Evolutionary conservation across 306 rosid species (phyloP), one percentile per base, ranked within the genome.

Genomic region (Rosa persica): DNA sequence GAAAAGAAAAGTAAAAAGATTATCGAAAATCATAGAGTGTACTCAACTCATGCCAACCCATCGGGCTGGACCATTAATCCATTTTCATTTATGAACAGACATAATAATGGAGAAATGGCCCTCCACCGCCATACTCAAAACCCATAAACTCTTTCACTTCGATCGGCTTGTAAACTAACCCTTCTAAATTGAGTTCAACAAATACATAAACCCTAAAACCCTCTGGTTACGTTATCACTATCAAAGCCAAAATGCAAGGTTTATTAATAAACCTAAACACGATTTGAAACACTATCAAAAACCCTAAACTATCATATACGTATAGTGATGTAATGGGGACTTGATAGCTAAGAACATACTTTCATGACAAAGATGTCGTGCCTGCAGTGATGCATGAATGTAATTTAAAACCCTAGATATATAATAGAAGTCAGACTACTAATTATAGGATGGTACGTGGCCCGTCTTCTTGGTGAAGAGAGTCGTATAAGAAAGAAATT

Each of bases 321-420:
- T 30, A 34, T 47, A 27, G 11, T 13, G 51, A 5, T 55, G 36
- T n/a, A 15, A 46, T 55, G 39, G 39, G 49, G 23, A 13, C 57
- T 30, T 57, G 30, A 2, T 23, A 25, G 40, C 20, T 61, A 27
- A 23, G 67, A 36, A 6, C 5, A 16, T 3, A 73, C 20, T 8
- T 47, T 17, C 46, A 43, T 61, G 78, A 75, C 38, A 60, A 27
- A n/a, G 70, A 75, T 44, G 58, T 47, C 43, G 70, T 60, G 44
- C 58, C 30, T 25, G 34, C 78, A 43, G 7, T 6, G 69, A 64
- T 27, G 4, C 19, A 25, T 22, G 23, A 61, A 20, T 19, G n/a
- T 36, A 36, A 51, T 51, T 73, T 11, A 9, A 11, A 17, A 48
- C 54, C 48, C 47, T n/a, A 8, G 27, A 30, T 16, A 55, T 22